These are phyloP conservation scores for Pseudophaeomoniella oleicola DNA, from an alignment of 2,329 filamentous ascomycete genomes.

Conservation along the genomic window DNA sequence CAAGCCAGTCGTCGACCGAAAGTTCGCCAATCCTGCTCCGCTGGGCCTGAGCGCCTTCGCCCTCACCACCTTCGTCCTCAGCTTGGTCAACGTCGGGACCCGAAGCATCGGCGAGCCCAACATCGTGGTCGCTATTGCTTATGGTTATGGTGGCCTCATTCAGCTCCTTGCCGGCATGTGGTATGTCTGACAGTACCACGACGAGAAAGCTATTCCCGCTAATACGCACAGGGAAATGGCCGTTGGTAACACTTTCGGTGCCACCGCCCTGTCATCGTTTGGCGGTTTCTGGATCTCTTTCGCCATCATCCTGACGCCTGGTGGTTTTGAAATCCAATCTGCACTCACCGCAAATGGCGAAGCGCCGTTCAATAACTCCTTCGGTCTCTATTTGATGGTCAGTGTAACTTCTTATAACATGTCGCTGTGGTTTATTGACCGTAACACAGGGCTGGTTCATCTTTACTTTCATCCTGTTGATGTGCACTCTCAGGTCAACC, in stretches of 20 bases:
- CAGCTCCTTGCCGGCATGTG: conserved; percentile 78
- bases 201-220: no score
- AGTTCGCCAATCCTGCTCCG: conserved; percentile 67
- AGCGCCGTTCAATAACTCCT: conserved; percentile 39
- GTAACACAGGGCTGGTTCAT: conserved; percentile 57
- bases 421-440: conserved; percentile 3
- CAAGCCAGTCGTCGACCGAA: conserved; percentile 48
- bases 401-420: conserved; percentile 8
- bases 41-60: conserved; percentile 67
- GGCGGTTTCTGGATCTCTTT: conserved; percentile 74
- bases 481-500: conserved; percentile 64
- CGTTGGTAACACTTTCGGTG: conserved; percentile 75
- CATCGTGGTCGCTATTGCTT: conserved; percentile 54
- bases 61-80: conserved; percentile 68
- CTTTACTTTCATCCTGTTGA: conserved; percentile 60
- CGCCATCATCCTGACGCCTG: conserved; percentile 55
- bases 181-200: no score
- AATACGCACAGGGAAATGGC: conserved; percentile 65
- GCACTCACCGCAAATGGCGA: conserved; percentile 18
- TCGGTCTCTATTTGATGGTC: conserved; percentile 60
- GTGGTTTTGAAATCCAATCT: conserved; percentile 46
- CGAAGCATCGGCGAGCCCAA: conserved; percentile 46
- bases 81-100: conserved; percentile 55
- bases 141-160: conserved; percentile 63
- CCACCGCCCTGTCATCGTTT: conserved; percentile 66